These are phyloP conservation scores for Hebeloma cylindrosporum DNA, from an alignment of 768 basidiomycete genomes.

Conservation along the genomic window DNA sequence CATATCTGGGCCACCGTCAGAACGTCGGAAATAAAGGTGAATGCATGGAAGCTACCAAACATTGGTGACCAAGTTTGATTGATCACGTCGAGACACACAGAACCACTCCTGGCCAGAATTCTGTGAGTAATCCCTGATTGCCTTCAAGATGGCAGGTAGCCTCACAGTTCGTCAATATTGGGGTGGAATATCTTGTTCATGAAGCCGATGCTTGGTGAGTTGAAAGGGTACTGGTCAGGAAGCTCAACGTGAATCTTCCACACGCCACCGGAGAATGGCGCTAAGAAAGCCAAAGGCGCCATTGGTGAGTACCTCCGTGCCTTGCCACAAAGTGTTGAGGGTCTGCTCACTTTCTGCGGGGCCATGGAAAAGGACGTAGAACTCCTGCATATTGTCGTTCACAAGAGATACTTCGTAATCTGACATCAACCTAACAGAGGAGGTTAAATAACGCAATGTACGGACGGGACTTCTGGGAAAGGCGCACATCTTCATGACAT, in stretches of 20 bases:
- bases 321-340: constrained; percentile 29
- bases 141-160: constrained; percentile 17
- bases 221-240: constrained; percentile 98
- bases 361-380: constrained; percentile 94
- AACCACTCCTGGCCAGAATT: constrained; percentile 70
- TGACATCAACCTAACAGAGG: constrained; percentile 79
- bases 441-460: constrained; percentile 1
- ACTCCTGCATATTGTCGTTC: constrained; percentile 99
- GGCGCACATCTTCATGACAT: constrained; percentile 97
- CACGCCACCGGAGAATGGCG: constrained; percentile 95
- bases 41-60: constrained; percentile 73
- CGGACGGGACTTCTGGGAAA: constrained; percentile 1
- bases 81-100: constrained; percentile 97
- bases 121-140: constrained; percentile 5
- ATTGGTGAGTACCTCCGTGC: constrained; percentile 4
- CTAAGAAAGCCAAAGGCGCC: constrained; percentile 43
- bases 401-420: constrained; percentile 98
- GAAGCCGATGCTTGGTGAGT: constrained; percentile 98
- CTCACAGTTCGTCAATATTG: constrained; percentile 97
- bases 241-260: constrained; percentile 99
- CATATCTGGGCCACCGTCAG: constrained; percentile 64
- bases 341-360: constrained; percentile 81
- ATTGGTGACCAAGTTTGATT: constrained; percentile 99
- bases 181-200: constrained; percentile 99
- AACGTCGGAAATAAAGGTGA: background rate